phyloP scores from a whole-genome alignment of 1,284 basidiomycete species.

The Puccinia horiana region DNA sequence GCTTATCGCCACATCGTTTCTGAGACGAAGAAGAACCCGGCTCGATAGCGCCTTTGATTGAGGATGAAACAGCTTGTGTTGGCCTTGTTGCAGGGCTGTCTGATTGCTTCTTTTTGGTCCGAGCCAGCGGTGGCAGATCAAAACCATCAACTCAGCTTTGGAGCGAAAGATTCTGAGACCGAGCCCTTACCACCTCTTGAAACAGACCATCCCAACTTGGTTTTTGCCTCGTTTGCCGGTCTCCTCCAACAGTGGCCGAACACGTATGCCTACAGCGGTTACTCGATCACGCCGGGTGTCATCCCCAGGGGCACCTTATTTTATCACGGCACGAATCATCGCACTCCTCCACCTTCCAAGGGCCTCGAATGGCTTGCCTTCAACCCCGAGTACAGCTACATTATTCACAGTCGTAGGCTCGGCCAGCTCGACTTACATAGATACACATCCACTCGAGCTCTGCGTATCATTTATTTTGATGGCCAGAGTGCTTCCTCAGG shows the following conservation, averaged over 20 bases:
- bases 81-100: not conserved
- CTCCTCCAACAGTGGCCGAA: constrained; percentile 65
- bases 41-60: too few species aligned
- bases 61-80: too few species aligned
- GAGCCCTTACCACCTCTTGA: not conserved
- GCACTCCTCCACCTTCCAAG: constrained; percentile 57
- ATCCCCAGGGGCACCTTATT: constrained; percentile 62
- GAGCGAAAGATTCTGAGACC: not conserved
- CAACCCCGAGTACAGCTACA: constrained; percentile 62
- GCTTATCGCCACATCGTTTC: too few species aligned
- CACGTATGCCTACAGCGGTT: constrained; percentile 63
- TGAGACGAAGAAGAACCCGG: too few species aligned
- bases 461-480: constrained; percentile 63
- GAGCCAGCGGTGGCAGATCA: not conserved
- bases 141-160: not conserved
- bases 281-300: constrained; percentile 61
- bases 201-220: not conserved
- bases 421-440: constrained; percentile 55
- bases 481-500: constrained; percentile 61
- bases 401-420: not conserved
- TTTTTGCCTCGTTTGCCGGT: constrained; percentile 62
- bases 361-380: constrained; percentile 60
- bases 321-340: constrained; percentile 59
- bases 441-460: constrained; percentile 58
- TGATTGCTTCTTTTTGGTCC: not conserved